These are phyloP conservation scores for Butyriboletus loyo DNA, from an alignment of 768 basidiomycete species.

Conservation along the genomic window DNA sequence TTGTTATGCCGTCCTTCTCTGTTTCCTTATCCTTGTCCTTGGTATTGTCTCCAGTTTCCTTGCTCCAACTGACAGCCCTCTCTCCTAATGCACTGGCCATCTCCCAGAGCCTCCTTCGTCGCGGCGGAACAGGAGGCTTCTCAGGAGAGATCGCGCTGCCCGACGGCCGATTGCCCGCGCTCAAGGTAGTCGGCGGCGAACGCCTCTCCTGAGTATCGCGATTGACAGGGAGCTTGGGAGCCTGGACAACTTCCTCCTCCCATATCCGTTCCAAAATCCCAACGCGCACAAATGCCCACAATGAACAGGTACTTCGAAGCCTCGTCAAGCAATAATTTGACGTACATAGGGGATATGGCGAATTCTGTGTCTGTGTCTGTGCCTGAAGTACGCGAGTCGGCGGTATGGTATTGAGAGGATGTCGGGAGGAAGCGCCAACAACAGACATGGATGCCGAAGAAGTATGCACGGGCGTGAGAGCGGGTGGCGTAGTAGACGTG, in stretches of 20 bases:
- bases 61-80: constrained; percentile 55
- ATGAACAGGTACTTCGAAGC: constrained; percentile 79
- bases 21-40: constrained; percentile 34
- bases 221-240: constrained; percentile 24
- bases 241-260: constrained; percentile 66
- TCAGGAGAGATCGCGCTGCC: constrained; percentile 16
- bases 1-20: constrained; percentile 25
- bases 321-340: constrained; percentile 85
- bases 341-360: constrained; percentile 67
- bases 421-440: constrained; percentile 22
- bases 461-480: constrained; percentile 19
- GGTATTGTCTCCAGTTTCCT: constrained; percentile 30
- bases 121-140: constrained; percentile 62
- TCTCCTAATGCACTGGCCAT: constrained; percentile 63
- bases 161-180: constrained; percentile 1
- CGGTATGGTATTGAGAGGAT: constrained; percentile 33
- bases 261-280: constrained; percentile 83
- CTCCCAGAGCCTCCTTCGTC: constrained; percentile 63
- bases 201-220: background rate
- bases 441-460: constrained; percentile 33
- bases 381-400: constrained; percentile 39
- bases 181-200: background rate
- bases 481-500: constrained; percentile 21
- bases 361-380: constrained; percentile 25
- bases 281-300: constrained; percentile 86